Percentiles rank a stretch among this genome's conserved stretches.
Evolutionary conservation across 2,329 filamentous ascomycete species (phyloP).

Genomic region (Raffaelea ambrosiae): DNA sequence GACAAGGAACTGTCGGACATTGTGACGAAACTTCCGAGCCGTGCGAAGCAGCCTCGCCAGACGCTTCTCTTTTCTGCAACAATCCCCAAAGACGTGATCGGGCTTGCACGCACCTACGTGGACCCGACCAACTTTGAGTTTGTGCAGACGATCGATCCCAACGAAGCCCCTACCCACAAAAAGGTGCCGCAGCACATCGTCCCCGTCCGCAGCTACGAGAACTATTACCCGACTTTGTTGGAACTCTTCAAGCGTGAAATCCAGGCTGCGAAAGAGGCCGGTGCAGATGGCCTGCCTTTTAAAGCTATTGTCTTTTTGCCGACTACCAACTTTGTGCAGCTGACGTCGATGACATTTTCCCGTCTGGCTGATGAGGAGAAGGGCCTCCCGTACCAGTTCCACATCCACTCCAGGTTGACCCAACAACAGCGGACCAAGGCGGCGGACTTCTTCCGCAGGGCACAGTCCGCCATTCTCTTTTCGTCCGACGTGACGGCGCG

Average conservation of each 20-base stretch:
- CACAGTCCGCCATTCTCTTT: slow-evolving; percentile 57
- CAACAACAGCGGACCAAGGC: slow-evolving; percentile 62
- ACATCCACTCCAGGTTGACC: slow-evolving; percentile 72
- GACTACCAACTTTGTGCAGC: slow-evolving; percentile 63
- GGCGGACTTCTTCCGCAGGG: slow-evolving; percentile 62
- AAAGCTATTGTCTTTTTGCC: slow-evolving; percentile 95
- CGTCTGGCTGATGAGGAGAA: slow-evolving; percentile 31
- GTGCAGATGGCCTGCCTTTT: slow-evolving; percentile 52
- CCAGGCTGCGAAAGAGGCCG: slow-evolving; percentile 27
- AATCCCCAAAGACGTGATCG: slow-evolving; percentile 73
- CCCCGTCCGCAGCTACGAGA: slow-evolving; percentile 58
- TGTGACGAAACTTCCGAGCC: slow-evolving; percentile 52
- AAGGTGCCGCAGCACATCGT: slow-evolving; percentile 74
- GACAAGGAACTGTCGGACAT: slow-evolving; percentile 57
- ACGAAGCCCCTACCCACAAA: slow-evolving; percentile 80
- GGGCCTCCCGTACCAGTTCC: too few species aligned
- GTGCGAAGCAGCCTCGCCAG: slow-evolving; percentile 60
- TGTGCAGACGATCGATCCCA: slow-evolving; percentile 74
- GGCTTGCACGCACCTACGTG: slow-evolving; percentile 69
- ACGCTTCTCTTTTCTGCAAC: slow-evolving; percentile 95
- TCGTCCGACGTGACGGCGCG: slow-evolving; percentile 74
- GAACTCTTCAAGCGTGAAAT: slow-evolving; percentile 62
- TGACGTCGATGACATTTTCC: slow-evolving; percentile 52
- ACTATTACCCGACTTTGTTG: slow-evolving; percentile 66
- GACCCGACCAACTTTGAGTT: slow-evolving; percentile 76